phyloP scores from a whole-genome alignment of 176 grass and related monocot species.

The Carex kokanica region DNA sequence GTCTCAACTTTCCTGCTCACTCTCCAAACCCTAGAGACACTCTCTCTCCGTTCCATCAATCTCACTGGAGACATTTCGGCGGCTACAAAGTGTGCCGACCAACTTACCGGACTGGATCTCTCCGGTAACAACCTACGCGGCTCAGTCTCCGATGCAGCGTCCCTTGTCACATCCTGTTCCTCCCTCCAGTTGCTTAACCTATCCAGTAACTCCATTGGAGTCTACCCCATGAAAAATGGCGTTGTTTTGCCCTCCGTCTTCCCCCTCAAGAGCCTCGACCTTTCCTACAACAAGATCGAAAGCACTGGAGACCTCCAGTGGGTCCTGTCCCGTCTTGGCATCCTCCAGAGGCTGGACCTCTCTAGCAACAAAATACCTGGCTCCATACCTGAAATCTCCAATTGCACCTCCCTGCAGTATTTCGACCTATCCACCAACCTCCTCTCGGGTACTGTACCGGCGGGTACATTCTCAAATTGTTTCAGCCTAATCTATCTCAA shows the following conservation, averaged over 20 bases:
- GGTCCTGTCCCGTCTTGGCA: conserved; percentile 51
- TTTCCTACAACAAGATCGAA: conserved; percentile 71
- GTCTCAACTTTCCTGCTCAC: conserved; percentile 49
- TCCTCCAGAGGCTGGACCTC: conserved; percentile 53
- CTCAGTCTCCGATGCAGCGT: conserved; percentile 55
- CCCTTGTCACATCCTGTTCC: conserved; percentile 43
- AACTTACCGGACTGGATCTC: conserved; percentile 59
- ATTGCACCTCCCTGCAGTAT: conserved; percentile 67
- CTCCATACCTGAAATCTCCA: conserved; percentile 46
- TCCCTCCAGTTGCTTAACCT: conserved; percentile 55
- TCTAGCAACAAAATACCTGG: conserved; percentile 58
- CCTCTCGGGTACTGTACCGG: conserved; percentile 41
- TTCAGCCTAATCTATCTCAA: conserved; percentile 43
- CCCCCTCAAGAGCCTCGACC: conserved; percentile 50
- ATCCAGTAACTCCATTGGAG: conserved; percentile 52
- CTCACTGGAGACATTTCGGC: conserved; percentile 51
- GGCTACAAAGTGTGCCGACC: conserved; percentile 29
- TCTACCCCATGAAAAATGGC: neutral
- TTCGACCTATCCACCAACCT: conserved; percentile 79
- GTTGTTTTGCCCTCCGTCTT: conserved; percentile 18
- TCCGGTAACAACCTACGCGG: conserved; percentile 70
- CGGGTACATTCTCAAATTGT: conserved; percentile 48
- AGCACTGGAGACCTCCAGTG: conserved; percentile 48
- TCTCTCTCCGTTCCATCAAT: conserved; percentile 62
- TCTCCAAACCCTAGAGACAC: conserved; percentile 43